These are phyloP conservation scores for Anisodus tanguticus DNA, from an alignment of 257 asterid species.

Conservation along the genomic window DNA sequence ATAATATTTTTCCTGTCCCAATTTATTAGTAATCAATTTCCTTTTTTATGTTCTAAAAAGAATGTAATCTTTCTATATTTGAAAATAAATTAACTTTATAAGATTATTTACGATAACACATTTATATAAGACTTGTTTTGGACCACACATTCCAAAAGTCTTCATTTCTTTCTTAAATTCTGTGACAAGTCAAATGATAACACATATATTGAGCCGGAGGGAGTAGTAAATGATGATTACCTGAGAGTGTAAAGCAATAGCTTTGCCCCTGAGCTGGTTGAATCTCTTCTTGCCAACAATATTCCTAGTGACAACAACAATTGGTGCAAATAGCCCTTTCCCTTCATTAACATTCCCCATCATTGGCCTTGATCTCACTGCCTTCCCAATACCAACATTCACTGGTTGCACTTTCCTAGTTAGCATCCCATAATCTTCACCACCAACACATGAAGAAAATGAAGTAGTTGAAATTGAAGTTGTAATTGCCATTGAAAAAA, in stretches of 20 bases:
- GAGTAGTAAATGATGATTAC: slow-evolving; percentile 34
- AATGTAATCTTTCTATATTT: no score
- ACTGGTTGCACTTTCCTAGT: slow-evolving; percentile 38
- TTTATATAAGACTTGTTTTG: no score
- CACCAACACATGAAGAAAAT: slow-evolving; percentile 46
- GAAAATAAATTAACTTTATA: no score
- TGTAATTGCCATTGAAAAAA: slow-evolving; percentile 50
- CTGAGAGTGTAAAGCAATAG: slow-evolving; percentile 97
- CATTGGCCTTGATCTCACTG: slow-evolving; percentile 67
- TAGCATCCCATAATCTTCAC: slow-evolving; percentile 56
- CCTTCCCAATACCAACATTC: slow-evolving; percentile 48
- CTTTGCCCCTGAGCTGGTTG: slow-evolving; percentile 92
- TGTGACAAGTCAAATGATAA: no score
- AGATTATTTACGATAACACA: no score
- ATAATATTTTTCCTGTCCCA: no score
- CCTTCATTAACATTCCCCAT: slow-evolving; percentile 83
- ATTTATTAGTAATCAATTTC: no score
- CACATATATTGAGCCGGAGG: no score
- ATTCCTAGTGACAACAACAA: slow-evolving; percentile 65
- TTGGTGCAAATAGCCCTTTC: slow-evolving; percentile 85
- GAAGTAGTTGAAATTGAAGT: slow-evolving; percentile 58
- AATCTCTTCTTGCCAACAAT: slow-evolving; percentile 85
- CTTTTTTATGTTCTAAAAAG: no score
- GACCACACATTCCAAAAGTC: no score
- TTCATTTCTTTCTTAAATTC: no score